Conservation (phyloP, 139 green algal species). For the Tetraselmis chui region DNA sequence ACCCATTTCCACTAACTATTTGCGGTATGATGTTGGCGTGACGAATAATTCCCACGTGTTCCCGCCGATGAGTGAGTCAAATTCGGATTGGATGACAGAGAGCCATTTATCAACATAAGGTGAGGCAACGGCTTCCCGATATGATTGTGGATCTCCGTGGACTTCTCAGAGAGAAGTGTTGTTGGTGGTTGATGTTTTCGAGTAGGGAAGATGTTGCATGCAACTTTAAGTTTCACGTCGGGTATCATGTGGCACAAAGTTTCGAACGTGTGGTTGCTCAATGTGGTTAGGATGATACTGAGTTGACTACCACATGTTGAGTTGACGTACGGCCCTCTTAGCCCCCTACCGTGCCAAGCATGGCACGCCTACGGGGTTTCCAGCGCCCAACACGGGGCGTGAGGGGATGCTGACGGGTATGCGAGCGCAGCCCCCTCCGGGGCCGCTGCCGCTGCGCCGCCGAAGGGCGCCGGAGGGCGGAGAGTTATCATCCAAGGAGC, state of each 20-base stretch:
- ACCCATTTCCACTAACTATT: not conserved
- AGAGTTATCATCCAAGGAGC: too few relatives aligned
- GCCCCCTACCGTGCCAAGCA: too few relatives aligned
- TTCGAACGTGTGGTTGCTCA: not conserved
- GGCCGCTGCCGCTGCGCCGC: not conserved
- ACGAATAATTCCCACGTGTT: not conserved
- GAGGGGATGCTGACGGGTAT: not conserved
- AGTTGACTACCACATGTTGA: too few relatives aligned
- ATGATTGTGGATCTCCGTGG: not conserved
- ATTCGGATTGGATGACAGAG: not conserved
- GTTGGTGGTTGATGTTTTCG: not conserved
- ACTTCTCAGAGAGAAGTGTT: not conserved
- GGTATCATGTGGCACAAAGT: not conserved
- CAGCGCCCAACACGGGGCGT: too few relatives aligned
- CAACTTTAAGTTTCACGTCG: not conserved
- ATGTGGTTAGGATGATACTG: too few relatives aligned
- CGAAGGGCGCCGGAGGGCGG: not conserved
- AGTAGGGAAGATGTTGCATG: not conserved
- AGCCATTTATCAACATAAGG: not conserved
- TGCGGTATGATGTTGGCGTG: not conserved
- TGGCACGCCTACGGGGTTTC: too few relatives aligned
- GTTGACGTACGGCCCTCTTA: too few relatives aligned
- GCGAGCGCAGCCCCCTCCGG: not conserved
- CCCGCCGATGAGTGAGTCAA: not conserved
- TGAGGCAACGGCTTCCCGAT: not conserved